Percentiles rank a stretch among this genome's conserved stretches.
Conservation (phyloP, 805 yeast genomes). For the Suhomyces sp. region DNA sequence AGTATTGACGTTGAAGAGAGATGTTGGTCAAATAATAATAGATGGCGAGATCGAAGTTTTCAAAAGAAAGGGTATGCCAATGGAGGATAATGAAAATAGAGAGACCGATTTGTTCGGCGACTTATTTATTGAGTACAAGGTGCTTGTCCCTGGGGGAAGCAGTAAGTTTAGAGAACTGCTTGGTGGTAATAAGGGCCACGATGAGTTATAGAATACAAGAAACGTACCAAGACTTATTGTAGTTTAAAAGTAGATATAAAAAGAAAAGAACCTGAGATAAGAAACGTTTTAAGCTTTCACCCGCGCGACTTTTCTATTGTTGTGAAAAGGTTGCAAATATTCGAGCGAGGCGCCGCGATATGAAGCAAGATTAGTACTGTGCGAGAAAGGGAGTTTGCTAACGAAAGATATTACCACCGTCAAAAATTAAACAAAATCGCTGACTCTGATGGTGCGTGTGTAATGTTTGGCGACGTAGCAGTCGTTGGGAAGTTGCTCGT, state of each 20-base stretch:
- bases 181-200: conserved; percentile 13
- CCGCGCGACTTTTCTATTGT: neutral
- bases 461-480: neutral
- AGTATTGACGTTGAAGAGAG: conserved; percentile 46
- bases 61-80: conserved; percentile 85
- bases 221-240: neutral
- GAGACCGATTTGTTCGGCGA: conserved; percentile 33
- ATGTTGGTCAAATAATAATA: conserved; percentile 48
- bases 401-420: neutral
- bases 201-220: conserved; percentile 19
- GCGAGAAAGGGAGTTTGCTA: neutral
- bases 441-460: neutral
- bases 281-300: neutral
- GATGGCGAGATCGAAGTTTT: conserved; percentile 73
- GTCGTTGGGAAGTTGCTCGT: neutral
- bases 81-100: conserved; percentile 32
- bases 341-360: neutral
- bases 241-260: neutral
- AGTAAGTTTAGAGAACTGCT: neutral
- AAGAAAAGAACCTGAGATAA: neutral
- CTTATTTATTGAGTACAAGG: conserved; percentile 44
- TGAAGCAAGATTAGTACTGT: neutral
- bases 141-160: conserved; percentile 20
- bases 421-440: neutral
- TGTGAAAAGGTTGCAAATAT: neutral